A percentile compares a stretch with the other conserved stretches of the same genome.
These are phyloP conservation scores for Fusarium equiseti DNA, from an alignment of 2,329 filamentous ascomycete species.

Conservation along the genomic window DNA sequence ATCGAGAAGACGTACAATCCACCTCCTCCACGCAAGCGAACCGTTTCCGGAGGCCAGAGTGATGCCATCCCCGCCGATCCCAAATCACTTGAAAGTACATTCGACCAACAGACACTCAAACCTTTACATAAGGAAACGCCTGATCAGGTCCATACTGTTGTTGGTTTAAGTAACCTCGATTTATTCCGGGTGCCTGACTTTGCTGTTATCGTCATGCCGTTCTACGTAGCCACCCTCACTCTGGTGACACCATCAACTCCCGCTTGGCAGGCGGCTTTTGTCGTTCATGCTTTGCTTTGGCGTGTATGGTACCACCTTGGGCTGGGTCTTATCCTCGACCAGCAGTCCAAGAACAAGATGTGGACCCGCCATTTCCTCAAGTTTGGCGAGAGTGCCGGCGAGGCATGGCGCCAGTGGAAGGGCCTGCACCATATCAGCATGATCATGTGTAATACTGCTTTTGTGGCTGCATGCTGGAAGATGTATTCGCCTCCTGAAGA, in stretches of 20 bases:
- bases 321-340: slow-evolving; percentile 84
- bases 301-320: slow-evolving; percentile 93
- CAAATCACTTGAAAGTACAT: slow-evolving; percentile 37
- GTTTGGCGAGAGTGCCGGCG: slow-evolving; percentile 88
- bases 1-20: slow-evolving; percentile 98
- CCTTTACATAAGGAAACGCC: slow-evolving; percentile 59
- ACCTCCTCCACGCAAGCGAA: slow-evolving; percentile 77
- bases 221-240: slow-evolving; percentile 81
- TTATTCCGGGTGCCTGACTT: slow-evolving; percentile 88
- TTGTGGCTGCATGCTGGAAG: slow-evolving; percentile 94
- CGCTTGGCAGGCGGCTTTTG: slow-evolving; percentile 81
- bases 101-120: slow-evolving; percentile 44
- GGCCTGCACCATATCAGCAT: slow-evolving; percentile 94
- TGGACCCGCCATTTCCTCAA: slow-evolving; percentile 99
- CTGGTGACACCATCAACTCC: slow-evolving; percentile 82
- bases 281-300: slow-evolving; percentile 84
- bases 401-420: slow-evolving; percentile 99
- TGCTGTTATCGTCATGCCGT: slow-evolving; percentile 79
- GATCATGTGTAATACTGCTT: slow-evolving; percentile 88
- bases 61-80: slow-evolving; percentile 47
- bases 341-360: slow-evolving; percentile 89
- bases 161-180: slow-evolving; percentile 88
- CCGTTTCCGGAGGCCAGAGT: slow-evolving; percentile 51
- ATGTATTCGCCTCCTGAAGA: slow-evolving; percentile 90
- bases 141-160: slow-evolving; percentile 81